Conservation (phyloP, 331 rosid genomes). For the Rhamnella rubrinervis region DNA sequence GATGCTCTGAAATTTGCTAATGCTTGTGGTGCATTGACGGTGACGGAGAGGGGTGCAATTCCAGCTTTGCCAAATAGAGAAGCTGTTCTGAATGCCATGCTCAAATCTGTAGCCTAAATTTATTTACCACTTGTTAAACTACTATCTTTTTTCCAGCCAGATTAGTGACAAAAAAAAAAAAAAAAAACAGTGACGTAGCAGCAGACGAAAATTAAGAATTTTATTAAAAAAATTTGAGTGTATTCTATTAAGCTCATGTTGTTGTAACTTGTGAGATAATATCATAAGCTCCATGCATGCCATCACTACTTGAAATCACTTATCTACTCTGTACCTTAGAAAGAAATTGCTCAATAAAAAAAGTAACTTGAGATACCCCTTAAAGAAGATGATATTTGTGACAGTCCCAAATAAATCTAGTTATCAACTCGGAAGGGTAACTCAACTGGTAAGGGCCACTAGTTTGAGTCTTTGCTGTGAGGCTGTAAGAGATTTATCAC, state of each 20-base stretch:
- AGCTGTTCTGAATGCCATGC: conserved; percentile 61
- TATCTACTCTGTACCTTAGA: too few species aligned
- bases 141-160: conserved; percentile 1
- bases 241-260: conserved; percentile 1
- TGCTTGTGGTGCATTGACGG: conserved; percentile 90
- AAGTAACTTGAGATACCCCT: too few species aligned
- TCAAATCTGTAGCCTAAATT: conserved; percentile 49
- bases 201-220: conserved; percentile 18
- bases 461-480: too few species aligned
- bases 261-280: conserved; percentile 20
- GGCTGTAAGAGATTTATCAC: too few species aligned
- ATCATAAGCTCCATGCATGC: not conserved
- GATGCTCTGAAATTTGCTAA: conserved; percentile 84
- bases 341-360: too few species aligned
- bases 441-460: too few species aligned
- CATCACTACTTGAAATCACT: not conserved
- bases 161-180: too few species aligned
- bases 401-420: too few species aligned
- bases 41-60: conserved; percentile 89
- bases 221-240: not conserved
- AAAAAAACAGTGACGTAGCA: conserved; percentile 17
- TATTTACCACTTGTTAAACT: conserved; percentile 9
- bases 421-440: too few species aligned
- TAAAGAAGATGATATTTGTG: too few species aligned
- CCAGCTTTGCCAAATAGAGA: conserved; percentile 88